Evolutionary conservation across 441 rosid species (phyloP).

Genomic region (Lepidium campestre): DNA sequence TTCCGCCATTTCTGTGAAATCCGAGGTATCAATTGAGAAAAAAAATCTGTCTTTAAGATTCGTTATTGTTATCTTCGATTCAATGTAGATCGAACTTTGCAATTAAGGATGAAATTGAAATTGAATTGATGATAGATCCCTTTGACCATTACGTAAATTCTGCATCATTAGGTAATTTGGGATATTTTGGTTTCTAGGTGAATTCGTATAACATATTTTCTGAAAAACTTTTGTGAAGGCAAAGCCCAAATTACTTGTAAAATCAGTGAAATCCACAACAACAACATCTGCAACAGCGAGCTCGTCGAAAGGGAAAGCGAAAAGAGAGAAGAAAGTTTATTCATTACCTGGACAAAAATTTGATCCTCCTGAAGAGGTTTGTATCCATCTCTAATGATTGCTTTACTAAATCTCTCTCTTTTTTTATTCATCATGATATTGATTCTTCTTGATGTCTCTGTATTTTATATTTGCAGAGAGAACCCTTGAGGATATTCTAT

Average conservation of each 20-base stretch:
- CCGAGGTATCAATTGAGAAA: slow-evolving; percentile 46
- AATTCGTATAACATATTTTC: slow-evolving; percentile 10
- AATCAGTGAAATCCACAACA: slow-evolving; percentile 24
- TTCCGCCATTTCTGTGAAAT: slow-evolving; percentile 39
- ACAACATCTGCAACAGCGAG: slow-evolving; percentile 44
- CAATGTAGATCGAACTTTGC: not conserved
- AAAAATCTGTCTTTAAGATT: not conserved
- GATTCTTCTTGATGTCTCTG: not conserved
- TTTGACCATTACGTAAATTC: not conserved
- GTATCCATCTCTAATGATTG: not conserved
- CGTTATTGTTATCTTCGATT: not conserved
- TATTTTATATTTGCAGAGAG: slow-evolving; percentile 54
- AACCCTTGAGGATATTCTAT: slow-evolving; percentile 86
- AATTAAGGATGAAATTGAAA: not conserved
- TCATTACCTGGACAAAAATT: slow-evolving; percentile 73
- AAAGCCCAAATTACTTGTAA: slow-evolving; percentile 11
- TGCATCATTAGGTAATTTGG: not conserved
- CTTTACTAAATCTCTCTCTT: slow-evolving; percentile 6
- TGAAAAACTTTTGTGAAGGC: slow-evolving; percentile 19
- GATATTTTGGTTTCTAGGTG: slow-evolving; percentile 12
- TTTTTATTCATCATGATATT: slow-evolving; percentile 8
- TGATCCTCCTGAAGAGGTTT: slow-evolving; percentile 93
- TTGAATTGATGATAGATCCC: not conserved
- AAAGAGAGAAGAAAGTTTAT: slow-evolving; percentile 87
- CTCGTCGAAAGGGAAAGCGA: slow-evolving; percentile 54